phyloP scores from a whole-genome alignment of 1,284 basidiomycete species.

The Pseudozyma sp. region DNA sequence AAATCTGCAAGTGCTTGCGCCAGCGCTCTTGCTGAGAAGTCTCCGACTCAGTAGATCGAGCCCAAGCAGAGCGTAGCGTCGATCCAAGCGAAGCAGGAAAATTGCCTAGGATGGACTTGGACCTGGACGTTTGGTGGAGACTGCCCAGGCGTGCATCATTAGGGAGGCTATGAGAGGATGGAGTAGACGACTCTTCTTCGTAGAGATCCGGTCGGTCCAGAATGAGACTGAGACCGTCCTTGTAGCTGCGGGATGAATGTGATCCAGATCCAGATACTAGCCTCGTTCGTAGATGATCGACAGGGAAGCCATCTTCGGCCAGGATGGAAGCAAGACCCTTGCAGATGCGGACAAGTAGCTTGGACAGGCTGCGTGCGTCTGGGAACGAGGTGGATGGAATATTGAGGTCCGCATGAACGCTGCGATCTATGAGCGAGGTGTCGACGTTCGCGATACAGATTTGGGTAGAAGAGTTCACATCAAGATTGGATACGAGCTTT shows the following conservation, averaged over 20 bases:
- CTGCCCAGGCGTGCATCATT: not conserved
- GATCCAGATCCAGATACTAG: slow-evolving; percentile 5
- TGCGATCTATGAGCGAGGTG: slow-evolving; percentile 68
- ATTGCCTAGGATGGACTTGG: slow-evolving; percentile 12
- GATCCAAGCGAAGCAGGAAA: slow-evolving; percentile 31
- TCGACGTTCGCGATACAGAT: slow-evolving; percentile 48
- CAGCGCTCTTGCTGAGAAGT: slow-evolving; percentile 46
- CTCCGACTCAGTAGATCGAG: not conserved
- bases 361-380: slow-evolving; percentile 7
- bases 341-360: slow-evolving; percentile 35
- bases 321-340: slow-evolving; percentile 32
- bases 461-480: slow-evolving; percentile 15
- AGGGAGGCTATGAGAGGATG: slow-evolving; percentile 10
- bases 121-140: not conserved
- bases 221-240: slow-evolving; percentile 22
- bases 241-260: slow-evolving; percentile 9
- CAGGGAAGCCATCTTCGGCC: slow-evolving; percentile 42
- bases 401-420: slow-evolving; percentile 63
- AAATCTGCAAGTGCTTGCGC: slow-evolving; percentile 68
- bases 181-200: not conserved
- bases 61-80: slow-evolving; percentile 17
- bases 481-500: slow-evolving; percentile 55
- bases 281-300: slow-evolving; percentile 33
- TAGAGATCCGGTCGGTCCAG: slow-evolving; percentile 24
- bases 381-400: slow-evolving; percentile 26